phyloP scores from a whole-genome alignment of 805 yeast species.

The Barnettozyma siamensis region DNA sequence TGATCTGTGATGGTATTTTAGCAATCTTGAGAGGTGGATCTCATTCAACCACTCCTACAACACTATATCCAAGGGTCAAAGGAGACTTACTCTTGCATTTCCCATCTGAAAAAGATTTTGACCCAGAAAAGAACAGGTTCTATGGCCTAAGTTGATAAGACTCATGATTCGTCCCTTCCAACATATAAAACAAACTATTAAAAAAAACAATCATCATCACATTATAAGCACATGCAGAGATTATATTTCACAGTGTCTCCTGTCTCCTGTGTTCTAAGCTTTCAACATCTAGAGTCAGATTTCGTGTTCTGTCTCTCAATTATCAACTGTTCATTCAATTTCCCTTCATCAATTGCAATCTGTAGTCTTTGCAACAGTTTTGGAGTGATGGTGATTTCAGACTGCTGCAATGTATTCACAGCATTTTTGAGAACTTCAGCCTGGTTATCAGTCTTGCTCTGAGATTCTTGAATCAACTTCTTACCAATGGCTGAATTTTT shows the following conservation, averaged over 20 bases:
- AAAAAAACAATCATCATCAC: too few relatives aligned
- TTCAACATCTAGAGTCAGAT: conserved; percentile 24
- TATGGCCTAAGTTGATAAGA: conserved; percentile 32
- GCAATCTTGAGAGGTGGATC: conserved; percentile 5
- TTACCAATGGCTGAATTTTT: conserved; percentile 15
- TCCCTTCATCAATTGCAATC: conserved; percentile 23
- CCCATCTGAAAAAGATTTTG: conserved; percentile 19
- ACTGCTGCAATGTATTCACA: conserved; percentile 17
- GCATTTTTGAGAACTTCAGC: conserved; percentile 17
- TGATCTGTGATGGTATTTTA: conserved; percentile 59
- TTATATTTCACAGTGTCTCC: not conserved
- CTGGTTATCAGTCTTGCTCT: conserved; percentile 5
- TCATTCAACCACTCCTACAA: not conserved
- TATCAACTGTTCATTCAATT: conserved; percentile 32
- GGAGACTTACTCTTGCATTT: not conserved
- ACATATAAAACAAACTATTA: too few relatives aligned
- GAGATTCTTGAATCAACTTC: conserved; percentile 10
- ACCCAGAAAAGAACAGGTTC: conserved; percentile 36
- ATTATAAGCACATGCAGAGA: too few relatives aligned
- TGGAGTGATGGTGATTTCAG: conserved; percentile 19
- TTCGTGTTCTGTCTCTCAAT: conserved; percentile 25
- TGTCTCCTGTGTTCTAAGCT: not conserved
- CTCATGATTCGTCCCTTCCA: too few relatives aligned
- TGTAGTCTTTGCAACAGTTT: conserved; percentile 11
- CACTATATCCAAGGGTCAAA: conserved; percentile 6